Evolutionary conservation across 1,139 yeast genomes (phyloP), one percentile per base, ranked within the genome.

Genomic region (Petasospora fabianii): DNA sequence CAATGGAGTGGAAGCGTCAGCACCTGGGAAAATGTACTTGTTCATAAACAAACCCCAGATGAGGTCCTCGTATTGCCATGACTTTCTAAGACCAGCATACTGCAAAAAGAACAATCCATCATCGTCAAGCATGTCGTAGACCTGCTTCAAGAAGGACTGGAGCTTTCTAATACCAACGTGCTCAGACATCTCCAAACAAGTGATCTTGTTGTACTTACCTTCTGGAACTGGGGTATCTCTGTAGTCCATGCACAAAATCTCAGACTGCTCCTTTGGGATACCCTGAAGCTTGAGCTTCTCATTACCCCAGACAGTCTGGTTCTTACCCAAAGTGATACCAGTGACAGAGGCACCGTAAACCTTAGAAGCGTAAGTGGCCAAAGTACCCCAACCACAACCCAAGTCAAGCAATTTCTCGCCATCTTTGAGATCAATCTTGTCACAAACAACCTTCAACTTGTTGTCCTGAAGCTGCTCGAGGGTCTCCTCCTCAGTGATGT

Each of bases 301-400:
- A 56, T 79, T 87, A 60, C 96, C 96, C 87, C 92, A 87, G 54
- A 80, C 76, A 53, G 96, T 87, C 69, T 87, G 96, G 69, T 88
- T 87, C 60, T 73, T 80, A 59, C 96, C 96, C 48, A 87, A 73
- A 32, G 96, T 87, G 54, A 88, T 70, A 66, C 96, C 96, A 41
- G 96, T 87, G 42, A 85, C 95, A 39, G 75, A 66, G 36, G 96
- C 96, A 41, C 92, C 95, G 55, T 81, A 80, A 61, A 83, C 82
- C 49, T 82, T 74, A 4, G 95, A 84, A 28, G 95, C 90, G 62
- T 69, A 86, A 30, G 94, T 73, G 36, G 95, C 87, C 62, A 90
- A 74, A 42, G 96, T 84, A 60, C 97, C 97, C 97, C 97, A 87
- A 51, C 97, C 96, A 67, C 96, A 87, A 44, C 96, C 96, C 48